Percentiles rank a stretch among this genome's conserved stretches.
Conservation (phyloP, 164 flowering plant genomes). For the Tetrastigma voinierianum region DNA sequence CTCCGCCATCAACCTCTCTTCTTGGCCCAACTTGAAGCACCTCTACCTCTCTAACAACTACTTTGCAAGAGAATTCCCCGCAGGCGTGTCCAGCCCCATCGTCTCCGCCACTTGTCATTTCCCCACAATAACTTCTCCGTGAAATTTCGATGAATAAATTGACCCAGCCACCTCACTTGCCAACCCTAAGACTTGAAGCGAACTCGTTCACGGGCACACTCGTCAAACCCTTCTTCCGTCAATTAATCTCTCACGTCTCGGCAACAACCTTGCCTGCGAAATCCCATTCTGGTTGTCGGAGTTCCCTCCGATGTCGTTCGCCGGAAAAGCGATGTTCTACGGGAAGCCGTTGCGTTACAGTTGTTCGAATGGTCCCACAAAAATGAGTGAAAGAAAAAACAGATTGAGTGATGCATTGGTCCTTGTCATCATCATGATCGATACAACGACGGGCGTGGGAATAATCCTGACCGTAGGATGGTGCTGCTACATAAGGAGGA, state of each 20-base stretch:
- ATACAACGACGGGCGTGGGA: constrained; percentile 6
- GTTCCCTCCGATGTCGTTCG: constrained; percentile 33
- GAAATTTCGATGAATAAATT: constrained; percentile 32
- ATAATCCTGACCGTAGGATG: constrained; percentile 14
- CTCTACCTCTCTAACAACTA: constrained; percentile 48
- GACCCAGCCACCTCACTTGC: constrained; percentile 20
- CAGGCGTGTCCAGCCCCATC: constrained; percentile 29
- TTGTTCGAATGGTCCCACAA: constrained; percentile 24
- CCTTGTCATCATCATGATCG: constrained; percentile 17
- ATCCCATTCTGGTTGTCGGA: constrained; percentile 28
- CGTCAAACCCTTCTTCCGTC: background rate
- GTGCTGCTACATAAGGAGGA: constrained; percentile 16
- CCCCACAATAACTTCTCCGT: constrained; percentile 34
- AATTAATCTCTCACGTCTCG: constrained; percentile 35
- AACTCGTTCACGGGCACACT: constrained; percentile 36
- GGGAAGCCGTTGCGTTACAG: constrained; percentile 35
- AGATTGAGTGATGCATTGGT: constrained; percentile 1
- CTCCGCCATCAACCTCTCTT: constrained; percentile 25
- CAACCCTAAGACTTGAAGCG: constrained; percentile 44
- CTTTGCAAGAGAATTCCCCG: constrained; percentile 36
- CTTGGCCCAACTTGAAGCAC: constrained; percentile 41
- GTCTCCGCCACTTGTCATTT: constrained; percentile 46
- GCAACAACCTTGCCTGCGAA: constrained; percentile 36
- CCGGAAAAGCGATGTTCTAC: constrained; percentile 40
- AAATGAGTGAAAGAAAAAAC: constrained; percentile 3